phyloP scores from a whole-genome alignment of 2,329 filamentous ascomycete species.

The Aspergillus sergii region DNA sequence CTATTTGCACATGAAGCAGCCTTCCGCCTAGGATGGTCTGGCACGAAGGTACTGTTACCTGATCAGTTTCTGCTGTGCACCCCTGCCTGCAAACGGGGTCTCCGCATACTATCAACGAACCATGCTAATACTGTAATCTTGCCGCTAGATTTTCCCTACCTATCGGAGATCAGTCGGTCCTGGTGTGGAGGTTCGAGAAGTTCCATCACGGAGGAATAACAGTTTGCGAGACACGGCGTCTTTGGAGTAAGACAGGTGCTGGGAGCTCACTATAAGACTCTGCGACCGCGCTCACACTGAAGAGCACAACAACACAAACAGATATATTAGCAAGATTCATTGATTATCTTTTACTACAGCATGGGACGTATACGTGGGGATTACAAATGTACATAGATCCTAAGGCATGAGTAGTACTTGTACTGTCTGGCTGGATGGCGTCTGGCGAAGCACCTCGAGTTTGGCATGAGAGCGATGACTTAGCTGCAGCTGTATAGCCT shows the following conservation, averaged over 20 bases:
- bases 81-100: background rate
- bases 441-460: conserved; percentile 27
- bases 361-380: conserved; percentile 23
- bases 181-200: conserved; percentile 77
- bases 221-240: conserved; percentile 68
- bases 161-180: conserved; percentile 74
- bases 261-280: background rate
- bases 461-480: background rate
- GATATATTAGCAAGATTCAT: background rate
- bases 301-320: background rate
- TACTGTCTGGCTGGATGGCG: conserved; percentile 29
- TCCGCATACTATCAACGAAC: background rate
- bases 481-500: background rate
- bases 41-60: conserved; percentile 73
- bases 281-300: background rate
- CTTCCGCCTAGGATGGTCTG: conserved; percentile 88
- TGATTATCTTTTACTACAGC: conserved; percentile 7
- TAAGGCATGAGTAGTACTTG: conserved; percentile 22
- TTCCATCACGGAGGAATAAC: conserved; percentile 58
- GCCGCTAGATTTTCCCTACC: conserved; percentile 57
- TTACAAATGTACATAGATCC: conserved; percentile 38
- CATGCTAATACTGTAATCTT: background rate
- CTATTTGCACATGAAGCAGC: conserved; percentile 95
- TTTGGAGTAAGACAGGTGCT: conserved; percentile 58
- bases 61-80: background rate